Conservation (phyloP, 371 early-diverging fungal species). For the Haplosporangium sp. region DNA sequence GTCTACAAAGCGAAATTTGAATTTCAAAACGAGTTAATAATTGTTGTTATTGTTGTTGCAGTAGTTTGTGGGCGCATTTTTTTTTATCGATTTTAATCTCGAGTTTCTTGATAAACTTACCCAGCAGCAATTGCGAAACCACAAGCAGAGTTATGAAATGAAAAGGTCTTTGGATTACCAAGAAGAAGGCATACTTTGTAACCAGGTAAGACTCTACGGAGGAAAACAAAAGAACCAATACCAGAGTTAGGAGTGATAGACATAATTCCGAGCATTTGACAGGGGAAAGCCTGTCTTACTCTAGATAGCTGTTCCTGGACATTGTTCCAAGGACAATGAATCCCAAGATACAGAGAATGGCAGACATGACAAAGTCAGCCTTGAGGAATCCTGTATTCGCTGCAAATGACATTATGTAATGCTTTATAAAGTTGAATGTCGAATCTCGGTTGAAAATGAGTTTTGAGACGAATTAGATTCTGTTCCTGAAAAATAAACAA, state of each 20-base stretch:
- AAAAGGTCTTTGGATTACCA: not conserved
- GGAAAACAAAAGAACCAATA: no score
- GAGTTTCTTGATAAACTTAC: constrained; percentile 5
- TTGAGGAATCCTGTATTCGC: constrained; percentile 18
- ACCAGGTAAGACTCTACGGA: no score
- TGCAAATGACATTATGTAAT: constrained; percentile 19
- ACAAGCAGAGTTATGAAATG: constrained; percentile 25
- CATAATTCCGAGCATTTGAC: no score
- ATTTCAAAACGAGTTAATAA: no score
- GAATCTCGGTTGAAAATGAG: not conserved
- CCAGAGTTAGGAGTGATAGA: no score
- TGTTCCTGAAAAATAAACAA: not conserved
- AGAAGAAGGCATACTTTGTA: constrained; percentile 16
- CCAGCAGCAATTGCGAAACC: constrained; percentile 18
- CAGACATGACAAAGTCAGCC: constrained; percentile 32
- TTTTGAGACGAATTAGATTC: not conserved
- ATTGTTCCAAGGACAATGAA: constrained; percentile 31
- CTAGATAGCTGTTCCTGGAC: constrained; percentile 21
- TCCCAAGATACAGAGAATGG: constrained; percentile 22
- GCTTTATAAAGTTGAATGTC: not conserved
- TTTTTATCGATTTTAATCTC: not conserved
- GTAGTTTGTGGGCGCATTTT: not conserved
- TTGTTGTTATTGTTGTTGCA: no score
- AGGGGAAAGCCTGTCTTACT: constrained; percentile 1
- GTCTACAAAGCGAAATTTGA: constrained; percentile 3